Evolutionary conservation across 108 stramenopile species (phyloP), one percentile per base, ranked within the genome.

Genomic region (Fistulifera pelliculosa): DNA sequence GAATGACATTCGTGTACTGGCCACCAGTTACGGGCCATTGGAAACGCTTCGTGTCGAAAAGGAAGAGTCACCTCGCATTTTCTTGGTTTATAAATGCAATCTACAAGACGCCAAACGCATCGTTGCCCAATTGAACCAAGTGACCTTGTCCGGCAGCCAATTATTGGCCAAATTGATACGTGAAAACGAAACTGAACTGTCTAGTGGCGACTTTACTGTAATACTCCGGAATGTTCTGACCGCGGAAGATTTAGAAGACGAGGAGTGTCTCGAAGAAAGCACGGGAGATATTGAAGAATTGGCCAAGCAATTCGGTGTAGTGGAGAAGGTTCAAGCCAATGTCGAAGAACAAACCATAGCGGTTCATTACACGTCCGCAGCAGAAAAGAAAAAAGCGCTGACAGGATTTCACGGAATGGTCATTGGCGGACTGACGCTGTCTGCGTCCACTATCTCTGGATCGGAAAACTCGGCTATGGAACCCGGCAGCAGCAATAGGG

Each of bases 221-320:
- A 50, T 74, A 47, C 60, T 87, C 40, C 52, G 66, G 43, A 81
- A 87, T 31, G 62, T 84, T 25, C 52, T 89, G 48, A 73, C 69
- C 10, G 66, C 75, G 10, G 87, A 89, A 38, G 87, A 89, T 50
- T 60, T 76, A 40, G 76, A 76, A 23, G 87, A 89, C 49, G 71
- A 78, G 12, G 87, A 89, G 23, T 84, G 79, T 39, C 67, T 89
- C 18, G 74, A 74, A 48, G 87, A 89, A 57, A 82, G 80, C 49
- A 28, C 76, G 12, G 55, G 58, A 43, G 87, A 89, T 38, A 69
- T 89, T 22, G 57, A 57, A 22, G 60, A 66, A 25, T 43, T 84
- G 24, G 75, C 82, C 19, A 48, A 58, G 2, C 53, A 50, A 38
- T 74, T 74, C 52, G 77, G 78, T 11, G 69, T 69, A 16, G 76